phyloP scores from a whole-genome alignment of 1,139 yeast genomes.

The Zygoascus hellenicus region DNA sequence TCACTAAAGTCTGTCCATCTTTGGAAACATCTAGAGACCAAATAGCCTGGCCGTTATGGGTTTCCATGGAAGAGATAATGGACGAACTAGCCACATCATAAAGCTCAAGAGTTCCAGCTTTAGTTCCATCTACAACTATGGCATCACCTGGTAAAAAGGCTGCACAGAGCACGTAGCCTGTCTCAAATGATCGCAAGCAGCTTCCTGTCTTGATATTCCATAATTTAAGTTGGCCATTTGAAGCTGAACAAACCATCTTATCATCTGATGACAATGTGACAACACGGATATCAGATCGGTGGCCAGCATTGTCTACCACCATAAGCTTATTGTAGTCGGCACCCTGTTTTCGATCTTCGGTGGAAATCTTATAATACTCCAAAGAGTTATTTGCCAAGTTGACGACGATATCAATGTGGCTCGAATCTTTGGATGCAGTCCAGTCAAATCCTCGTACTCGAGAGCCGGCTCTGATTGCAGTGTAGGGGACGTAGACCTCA shows the following conservation, averaged over 20 bases:
- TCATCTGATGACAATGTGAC: slow-evolving; percentile 78
- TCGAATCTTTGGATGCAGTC: slow-evolving; percentile 19
- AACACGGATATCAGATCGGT: slow-evolving; percentile 82
- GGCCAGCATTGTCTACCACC: slow-evolving; percentile 73
- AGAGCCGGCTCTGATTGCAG: slow-evolving; percentile 31
- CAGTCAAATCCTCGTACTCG: slow-evolving; percentile 34
- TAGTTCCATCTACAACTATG: slow-evolving; percentile 82
- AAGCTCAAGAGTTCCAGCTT: slow-evolving; percentile 76
- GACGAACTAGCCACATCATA: slow-evolving; percentile 84
- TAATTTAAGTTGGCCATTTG: slow-evolving; percentile 80
- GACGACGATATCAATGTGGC: slow-evolving; percentile 51
- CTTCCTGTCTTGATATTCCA: slow-evolving; percentile 75
- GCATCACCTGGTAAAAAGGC: slow-evolving; percentile 90
- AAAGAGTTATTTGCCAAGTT: slow-evolving; percentile 69
- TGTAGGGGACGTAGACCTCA: slow-evolving; percentile 30
- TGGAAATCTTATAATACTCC: slow-evolving; percentile 56
- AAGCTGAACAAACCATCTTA: slow-evolving; percentile 77
- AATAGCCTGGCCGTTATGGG: slow-evolving; percentile 69
- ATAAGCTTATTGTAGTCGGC: slow-evolving; percentile 49
- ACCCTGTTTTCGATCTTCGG: slow-evolving; percentile 37
- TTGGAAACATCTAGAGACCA: slow-evolving; percentile 88
- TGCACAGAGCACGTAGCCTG: slow-evolving; percentile 82
- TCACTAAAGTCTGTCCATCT: slow-evolving; percentile 78
- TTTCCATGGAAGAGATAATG: slow-evolving; percentile 58
- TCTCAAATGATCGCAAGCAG: slow-evolving; percentile 79